Evolutionary conservation across 495 filamentous ascomycete species (phyloP).

Genomic region (Penicillium lividum): DNA sequence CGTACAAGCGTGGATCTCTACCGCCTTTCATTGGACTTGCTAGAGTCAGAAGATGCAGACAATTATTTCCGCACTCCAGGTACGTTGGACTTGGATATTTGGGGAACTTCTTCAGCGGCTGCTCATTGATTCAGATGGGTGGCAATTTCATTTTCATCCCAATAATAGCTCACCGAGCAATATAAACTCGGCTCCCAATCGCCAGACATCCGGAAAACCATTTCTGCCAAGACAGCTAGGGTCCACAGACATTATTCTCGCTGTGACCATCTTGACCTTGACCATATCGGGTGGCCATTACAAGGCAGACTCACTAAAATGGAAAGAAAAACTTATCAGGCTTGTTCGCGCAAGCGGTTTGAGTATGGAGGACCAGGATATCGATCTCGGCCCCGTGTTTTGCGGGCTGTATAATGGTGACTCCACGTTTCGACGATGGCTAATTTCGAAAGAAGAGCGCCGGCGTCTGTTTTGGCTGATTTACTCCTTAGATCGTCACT

Average conservation of each 20-base stretch:
- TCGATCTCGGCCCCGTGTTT: slow-evolving; percentile 22
- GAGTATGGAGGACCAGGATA: slow-evolving; percentile 28
- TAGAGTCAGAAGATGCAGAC: slow-evolving; percentile 25
- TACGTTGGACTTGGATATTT: slow-evolving; percentile 1
- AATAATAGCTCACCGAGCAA: slow-evolving; percentile 8
- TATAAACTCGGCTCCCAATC: slow-evolving; percentile 7
- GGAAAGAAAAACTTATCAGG: slow-evolving; percentile 33
- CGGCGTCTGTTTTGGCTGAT: slow-evolving; percentile 54
- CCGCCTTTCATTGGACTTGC: slow-evolving; percentile 28
- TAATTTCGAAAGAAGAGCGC: slow-evolving; percentile 43
- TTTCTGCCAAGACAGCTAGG: slow-evolving; percentile 19
- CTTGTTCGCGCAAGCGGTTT: slow-evolving; percentile 31
- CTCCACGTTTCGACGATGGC: slow-evolving; percentile 18
- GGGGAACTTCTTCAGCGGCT: not conserved
- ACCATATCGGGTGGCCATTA: slow-evolving; percentile 35
- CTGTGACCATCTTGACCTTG: slow-evolving; percentile 29
- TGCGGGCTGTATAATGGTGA: slow-evolving; percentile 23
- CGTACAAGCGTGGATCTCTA: slow-evolving; percentile 31
- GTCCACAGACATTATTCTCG: slow-evolving; percentile 26
- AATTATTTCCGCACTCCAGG: slow-evolving; percentile 26
- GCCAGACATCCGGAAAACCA: slow-evolving; percentile 12
- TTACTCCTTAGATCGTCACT: slow-evolving; percentile 51
- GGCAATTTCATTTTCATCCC: slow-evolving; percentile 20
- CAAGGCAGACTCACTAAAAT: slow-evolving; percentile 35
- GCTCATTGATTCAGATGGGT: slow-evolving; percentile 12